These are phyloP conservation scores for Fusarium sp. DNA, from an alignment of 2,329 filamentous ascomycete species.

Conservation along the genomic window DNA sequence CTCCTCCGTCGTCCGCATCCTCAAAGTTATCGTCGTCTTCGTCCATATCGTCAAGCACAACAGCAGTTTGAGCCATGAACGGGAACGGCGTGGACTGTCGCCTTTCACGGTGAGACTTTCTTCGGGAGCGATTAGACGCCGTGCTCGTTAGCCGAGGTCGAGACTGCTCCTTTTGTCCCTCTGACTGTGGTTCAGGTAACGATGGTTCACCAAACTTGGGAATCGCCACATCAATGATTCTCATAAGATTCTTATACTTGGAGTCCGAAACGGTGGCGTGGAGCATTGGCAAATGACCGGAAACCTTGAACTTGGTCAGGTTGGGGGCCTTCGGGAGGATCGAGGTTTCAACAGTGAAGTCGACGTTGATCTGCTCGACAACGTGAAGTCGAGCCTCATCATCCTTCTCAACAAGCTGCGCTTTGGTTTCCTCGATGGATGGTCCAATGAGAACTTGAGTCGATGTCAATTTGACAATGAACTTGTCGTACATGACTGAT, in stretches of 20 bases:
- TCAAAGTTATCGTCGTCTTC: slow-evolving; percentile 72
- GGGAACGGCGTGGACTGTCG: slow-evolving; percentile 75
- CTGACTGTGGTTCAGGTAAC: slow-evolving; percentile 38
- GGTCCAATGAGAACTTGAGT: slow-evolving; percentile 96
- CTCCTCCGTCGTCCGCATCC: slow-evolving; percentile 67
- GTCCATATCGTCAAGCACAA: slow-evolving; percentile 80
- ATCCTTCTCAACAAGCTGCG: slow-evolving; percentile 74
- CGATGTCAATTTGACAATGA: slow-evolving; percentile 88
- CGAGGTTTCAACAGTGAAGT: slow-evolving; percentile 94
- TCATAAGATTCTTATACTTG: slow-evolving; percentile 98
- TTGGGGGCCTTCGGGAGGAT: slow-evolving; percentile 97
- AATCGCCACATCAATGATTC: slow-evolving; percentile 91
- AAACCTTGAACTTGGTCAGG: slow-evolving; percentile 88
- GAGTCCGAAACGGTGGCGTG: slow-evolving; percentile 91
- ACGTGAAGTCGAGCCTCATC: slow-evolving; percentile 80
- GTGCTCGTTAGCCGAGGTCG: slow-evolving; percentile 58
- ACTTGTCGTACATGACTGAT: slow-evolving; percentile 97
- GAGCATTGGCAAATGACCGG: slow-evolving; percentile 88
- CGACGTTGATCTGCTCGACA: slow-evolving; percentile 95
- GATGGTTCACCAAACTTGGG: slow-evolving; percentile 72
- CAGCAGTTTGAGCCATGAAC: slow-evolving; percentile 75
- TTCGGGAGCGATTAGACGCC: slow-evolving; percentile 56
- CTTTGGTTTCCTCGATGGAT: slow-evolving; percentile 87
- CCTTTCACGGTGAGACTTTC: slow-evolving; percentile 57
- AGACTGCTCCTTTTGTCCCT: slow-evolving; percentile 38